Evolutionary conservation across 176 grass and related monocot species (phyloP).

Genomic region (Phyllostachys edulis): DNA sequence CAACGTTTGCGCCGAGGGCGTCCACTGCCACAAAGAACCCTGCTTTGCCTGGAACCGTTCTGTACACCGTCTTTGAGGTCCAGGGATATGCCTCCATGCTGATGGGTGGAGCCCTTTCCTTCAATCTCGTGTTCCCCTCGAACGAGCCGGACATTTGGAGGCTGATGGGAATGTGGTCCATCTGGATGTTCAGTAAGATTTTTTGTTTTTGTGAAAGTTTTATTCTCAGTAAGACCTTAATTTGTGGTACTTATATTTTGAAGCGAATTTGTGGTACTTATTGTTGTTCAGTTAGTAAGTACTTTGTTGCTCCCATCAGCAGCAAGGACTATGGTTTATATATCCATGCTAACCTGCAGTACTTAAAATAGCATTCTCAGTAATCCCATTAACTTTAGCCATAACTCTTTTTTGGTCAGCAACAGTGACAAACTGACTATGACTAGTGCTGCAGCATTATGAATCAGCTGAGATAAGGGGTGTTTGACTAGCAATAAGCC

Average conservation of each 20-base stretch:
- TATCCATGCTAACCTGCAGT: not conserved
- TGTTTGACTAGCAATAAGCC: not conserved
- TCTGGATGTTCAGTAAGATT: conserved; percentile 98
- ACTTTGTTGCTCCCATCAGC: not conserved
- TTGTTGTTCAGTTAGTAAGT: not conserved
- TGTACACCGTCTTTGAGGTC: conserved; percentile 88
- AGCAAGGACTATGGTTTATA: not conserved
- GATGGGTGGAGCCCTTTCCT: conserved; percentile 86
- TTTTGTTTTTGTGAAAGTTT: not conserved
- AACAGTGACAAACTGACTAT: not conserved
- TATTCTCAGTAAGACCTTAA: not conserved
- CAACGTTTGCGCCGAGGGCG: conserved; percentile 91
- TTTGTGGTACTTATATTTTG: too few species aligned
- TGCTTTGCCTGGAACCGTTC: conserved; percentile 66
- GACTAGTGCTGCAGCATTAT: not conserved
- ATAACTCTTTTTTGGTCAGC: not conserved
- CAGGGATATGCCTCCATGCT: conserved; percentile 89
- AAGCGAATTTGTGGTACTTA: not conserved
- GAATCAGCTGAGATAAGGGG: not conserved
- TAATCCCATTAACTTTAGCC: not conserved
- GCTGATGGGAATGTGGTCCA: conserved; percentile 99
- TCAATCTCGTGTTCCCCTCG: conserved; percentile 74
- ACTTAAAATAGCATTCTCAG: not conserved
- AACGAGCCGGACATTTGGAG: conserved; percentile 73
- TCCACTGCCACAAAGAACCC: conserved; percentile 89